Percentiles rank a stretch among this genome's conserved stretches.
Evolutionary conservation across 1,284 basidiomycete species (phyloP).

Genomic region (Austroboletus niveus): DNA sequence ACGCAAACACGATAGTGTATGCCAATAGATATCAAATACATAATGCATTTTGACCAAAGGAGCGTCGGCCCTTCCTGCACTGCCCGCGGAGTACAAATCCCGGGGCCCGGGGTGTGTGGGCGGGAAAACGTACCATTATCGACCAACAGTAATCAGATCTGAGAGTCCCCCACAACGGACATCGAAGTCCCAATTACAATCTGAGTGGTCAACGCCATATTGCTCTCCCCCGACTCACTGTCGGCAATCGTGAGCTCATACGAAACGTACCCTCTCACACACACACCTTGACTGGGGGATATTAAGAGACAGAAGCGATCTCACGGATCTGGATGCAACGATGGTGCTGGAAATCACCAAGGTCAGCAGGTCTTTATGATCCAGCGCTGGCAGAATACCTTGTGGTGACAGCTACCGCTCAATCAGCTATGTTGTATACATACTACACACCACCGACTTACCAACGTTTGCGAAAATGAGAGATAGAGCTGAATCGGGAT

Average conservation of each 20-base stretch:
- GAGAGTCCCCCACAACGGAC: not conserved
- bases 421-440: constrained; percentile 4
- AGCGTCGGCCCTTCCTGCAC: no score
- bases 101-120: no score
- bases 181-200: constrained; percentile 4
- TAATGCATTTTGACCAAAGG: no score
- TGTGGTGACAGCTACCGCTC: constrained; percentile 4
- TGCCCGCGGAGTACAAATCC: no score
- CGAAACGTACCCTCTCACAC: no score
- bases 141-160: no score
- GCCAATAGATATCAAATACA: no score
- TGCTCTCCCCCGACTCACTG: not conserved
- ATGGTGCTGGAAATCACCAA: constrained; percentile 8
- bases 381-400: constrained; percentile 9
- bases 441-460: not conserved
- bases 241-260: constrained; percentile 1
- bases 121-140: no score
- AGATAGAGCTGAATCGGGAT: not conserved
- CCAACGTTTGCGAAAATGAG: not conserved
- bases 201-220: constrained; percentile 14
- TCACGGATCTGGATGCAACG: constrained; percentile 13
- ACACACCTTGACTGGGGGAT: constrained; percentile 4
- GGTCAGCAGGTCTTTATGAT: not conserved
- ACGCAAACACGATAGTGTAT: no score
- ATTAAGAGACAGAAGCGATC: constrained; percentile 10